Evolutionary conservation across 1,284 basidiomycete genomes (phyloP).

Genomic region (Trichosporon asahii): DNA sequence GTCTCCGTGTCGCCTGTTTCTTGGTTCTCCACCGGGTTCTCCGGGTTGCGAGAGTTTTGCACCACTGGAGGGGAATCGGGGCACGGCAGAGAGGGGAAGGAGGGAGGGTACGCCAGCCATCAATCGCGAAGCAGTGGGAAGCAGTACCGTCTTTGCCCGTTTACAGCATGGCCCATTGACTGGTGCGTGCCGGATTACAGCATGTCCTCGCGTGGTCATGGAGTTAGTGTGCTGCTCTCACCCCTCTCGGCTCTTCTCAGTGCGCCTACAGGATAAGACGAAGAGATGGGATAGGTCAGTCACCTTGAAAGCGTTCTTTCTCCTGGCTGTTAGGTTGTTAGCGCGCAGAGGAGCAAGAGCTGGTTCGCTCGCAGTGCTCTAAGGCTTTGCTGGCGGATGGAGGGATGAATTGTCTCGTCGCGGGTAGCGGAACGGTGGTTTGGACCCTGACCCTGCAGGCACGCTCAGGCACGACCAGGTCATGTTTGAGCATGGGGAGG

Average conservation of each 20-base stretch:
- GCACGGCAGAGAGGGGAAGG: too few relatives aligned
- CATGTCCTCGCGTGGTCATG: neutral
- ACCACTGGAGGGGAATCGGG: neutral
- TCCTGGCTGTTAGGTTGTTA: too few relatives aligned
- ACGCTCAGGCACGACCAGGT: neutral
- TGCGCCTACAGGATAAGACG: neutral
- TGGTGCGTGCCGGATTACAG: neutral
- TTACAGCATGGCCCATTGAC: neutral
- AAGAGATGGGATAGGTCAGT: too few relatives aligned
- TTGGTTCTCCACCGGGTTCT: neutral
- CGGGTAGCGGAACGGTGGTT: constrained; percentile 5
- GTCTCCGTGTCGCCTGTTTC: neutral
- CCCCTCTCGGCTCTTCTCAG: neutral
- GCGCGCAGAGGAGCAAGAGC: too few relatives aligned
- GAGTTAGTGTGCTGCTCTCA: neutral
- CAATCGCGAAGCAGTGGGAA: neutral
- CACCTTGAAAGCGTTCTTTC: neutral
- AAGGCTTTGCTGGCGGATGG: neutral
- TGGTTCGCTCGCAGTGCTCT: neutral
- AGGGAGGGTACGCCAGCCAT: neutral
- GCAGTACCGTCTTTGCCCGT: neutral
- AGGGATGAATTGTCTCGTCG: neutral
- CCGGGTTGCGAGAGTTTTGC: too few relatives aligned
- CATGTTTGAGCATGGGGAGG: neutral
- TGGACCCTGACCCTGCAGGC: neutral